Evolutionary conservation across 2,329 filamentous ascomycete species (phyloP).

Genomic region (Beauveria sp.): DNA sequence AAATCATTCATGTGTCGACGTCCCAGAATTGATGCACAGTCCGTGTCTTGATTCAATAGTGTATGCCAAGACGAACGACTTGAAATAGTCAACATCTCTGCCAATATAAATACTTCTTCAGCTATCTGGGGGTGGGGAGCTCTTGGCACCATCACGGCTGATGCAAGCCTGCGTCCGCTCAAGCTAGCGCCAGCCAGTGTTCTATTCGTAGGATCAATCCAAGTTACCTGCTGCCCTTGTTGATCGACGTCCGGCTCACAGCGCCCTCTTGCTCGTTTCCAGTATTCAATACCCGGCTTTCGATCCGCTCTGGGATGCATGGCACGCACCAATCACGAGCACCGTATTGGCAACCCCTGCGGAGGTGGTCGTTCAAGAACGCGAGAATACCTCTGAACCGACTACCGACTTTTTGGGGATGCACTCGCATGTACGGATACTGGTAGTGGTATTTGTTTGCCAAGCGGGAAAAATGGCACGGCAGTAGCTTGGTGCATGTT

Average conservation of each 20-base stretch:
- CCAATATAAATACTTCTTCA: too few relatives aligned
- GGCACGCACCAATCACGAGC: neutral
- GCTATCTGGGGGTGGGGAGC: neutral
- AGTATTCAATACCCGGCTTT: neutral
- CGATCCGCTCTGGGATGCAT: neutral
- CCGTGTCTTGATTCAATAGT: too few relatives aligned
- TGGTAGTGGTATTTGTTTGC: too few relatives aligned
- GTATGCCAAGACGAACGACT: too few relatives aligned
- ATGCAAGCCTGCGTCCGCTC: neutral
- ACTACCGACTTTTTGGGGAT: too few relatives aligned
- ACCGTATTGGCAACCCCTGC: neutral
- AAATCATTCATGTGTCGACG: too few relatives aligned
- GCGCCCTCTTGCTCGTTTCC: neutral
- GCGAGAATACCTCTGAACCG: too few relatives aligned
- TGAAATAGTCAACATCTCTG: too few relatives aligned
- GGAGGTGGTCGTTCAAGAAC: neutral
- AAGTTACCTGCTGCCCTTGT: neutral
- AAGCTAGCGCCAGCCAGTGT: neutral
- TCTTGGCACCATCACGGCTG: neutral
- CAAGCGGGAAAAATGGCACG: too few relatives aligned
- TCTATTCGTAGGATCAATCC: too few relatives aligned
- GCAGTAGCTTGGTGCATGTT: neutral
- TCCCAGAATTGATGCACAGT: too few relatives aligned
- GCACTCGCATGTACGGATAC: too few relatives aligned
- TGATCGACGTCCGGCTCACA: neutral